Percentiles rank a stretch among this genome's conserved stretches.
These are phyloP conservation scores for Gamsiella multidivaricata DNA, from an alignment of 192 early-diverging fungal species.

Conservation along the genomic window DNA sequence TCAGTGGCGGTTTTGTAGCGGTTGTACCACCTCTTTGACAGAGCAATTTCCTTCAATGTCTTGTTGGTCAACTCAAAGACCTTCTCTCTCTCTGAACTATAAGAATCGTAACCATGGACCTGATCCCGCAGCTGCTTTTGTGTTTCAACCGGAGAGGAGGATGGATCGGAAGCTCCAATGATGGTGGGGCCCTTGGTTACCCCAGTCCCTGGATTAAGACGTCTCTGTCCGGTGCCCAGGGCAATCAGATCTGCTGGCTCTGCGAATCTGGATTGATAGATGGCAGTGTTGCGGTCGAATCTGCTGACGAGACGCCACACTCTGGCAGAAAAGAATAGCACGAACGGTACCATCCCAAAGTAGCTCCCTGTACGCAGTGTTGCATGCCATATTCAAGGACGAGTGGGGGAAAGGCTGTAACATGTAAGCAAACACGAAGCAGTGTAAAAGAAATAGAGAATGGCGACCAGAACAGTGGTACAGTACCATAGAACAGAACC, in stretches of 20 bases:
- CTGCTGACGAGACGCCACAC: slow-evolving; percentile 43
- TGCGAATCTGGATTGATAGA: slow-evolving; percentile 40
- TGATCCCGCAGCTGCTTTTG: background rate
- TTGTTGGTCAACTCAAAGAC: slow-evolving; percentile 16
- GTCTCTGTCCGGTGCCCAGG: background rate
- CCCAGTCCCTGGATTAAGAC: background rate
- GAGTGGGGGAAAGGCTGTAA: background rate
- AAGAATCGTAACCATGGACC: too few species aligned
- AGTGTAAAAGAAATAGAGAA: background rate
- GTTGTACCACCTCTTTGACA: slow-evolving; percentile 44
- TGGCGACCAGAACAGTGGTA: background rate
- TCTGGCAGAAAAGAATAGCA: slow-evolving; percentile 25
- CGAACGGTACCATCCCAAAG: slow-evolving; percentile 25
- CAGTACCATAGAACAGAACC: slow-evolving; percentile 23
- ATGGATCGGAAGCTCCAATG: background rate
- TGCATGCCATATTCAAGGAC: too few species aligned
- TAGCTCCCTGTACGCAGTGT: slow-evolving; percentile 7
- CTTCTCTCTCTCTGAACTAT: background rate
- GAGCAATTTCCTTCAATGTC: slow-evolving; percentile 10
- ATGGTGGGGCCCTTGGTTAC: background rate
- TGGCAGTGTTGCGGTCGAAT: slow-evolving; percentile 38
- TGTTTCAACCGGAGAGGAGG: background rate
- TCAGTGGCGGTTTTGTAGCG: slow-evolving; percentile 34
- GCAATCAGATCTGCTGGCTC: slow-evolving; percentile 30
- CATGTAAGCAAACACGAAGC: background rate